phyloP scores from a whole-genome alignment of 2,329 filamentous ascomycete species.

The Nigrospora osmanthi region DNA sequence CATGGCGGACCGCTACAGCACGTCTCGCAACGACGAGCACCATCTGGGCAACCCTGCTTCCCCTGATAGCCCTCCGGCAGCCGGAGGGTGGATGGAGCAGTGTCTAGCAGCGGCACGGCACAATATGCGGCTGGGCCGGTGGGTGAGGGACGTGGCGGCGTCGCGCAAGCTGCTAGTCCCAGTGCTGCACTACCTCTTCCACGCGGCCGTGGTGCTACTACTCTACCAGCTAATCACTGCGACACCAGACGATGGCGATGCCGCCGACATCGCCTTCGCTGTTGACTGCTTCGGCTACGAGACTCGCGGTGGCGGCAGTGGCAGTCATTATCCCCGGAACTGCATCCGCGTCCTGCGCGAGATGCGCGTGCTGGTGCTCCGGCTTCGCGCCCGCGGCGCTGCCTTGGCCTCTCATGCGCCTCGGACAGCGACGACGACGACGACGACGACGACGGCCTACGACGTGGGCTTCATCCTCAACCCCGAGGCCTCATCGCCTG shows the following conservation, averaged over 20 bases:
- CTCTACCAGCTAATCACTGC: slow-evolving; percentile 34
- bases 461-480: slow-evolving; percentile 9
- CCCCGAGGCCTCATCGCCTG: neutral
- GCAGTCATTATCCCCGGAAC: slow-evolving; percentile 28
- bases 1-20: slow-evolving; percentile 30
- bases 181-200: slow-evolving; percentile 41
- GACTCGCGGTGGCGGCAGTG: slow-evolving; percentile 14
- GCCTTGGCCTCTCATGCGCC: neutral
- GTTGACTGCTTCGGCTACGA: slow-evolving; percentile 32
- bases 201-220: slow-evolving; percentile 38
- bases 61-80: slow-evolving; percentile 9
- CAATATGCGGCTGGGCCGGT: slow-evolving; percentile 36
- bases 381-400: slow-evolving; percentile 12
- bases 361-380: slow-evolving; percentile 25
- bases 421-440: neutral
- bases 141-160: slow-evolving; percentile 26
- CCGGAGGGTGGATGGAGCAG: slow-evolving; percentile 21
- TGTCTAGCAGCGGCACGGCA: slow-evolving; percentile 36
- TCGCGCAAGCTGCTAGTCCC: slow-evolving; percentile 33
- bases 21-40: slow-evolving; percentile 16
- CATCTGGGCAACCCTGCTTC: slow-evolving; percentile 4
- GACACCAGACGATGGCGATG: slow-evolving; percentile 18
- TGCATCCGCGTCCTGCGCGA: slow-evolving; percentile 30
- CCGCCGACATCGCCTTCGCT: slow-evolving; percentile 29
- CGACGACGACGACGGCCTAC: slow-evolving; percentile 3